phyloP scores from a whole-genome alignment of 768 basidiomycete genomes.

The Boletus sp. region DNA sequence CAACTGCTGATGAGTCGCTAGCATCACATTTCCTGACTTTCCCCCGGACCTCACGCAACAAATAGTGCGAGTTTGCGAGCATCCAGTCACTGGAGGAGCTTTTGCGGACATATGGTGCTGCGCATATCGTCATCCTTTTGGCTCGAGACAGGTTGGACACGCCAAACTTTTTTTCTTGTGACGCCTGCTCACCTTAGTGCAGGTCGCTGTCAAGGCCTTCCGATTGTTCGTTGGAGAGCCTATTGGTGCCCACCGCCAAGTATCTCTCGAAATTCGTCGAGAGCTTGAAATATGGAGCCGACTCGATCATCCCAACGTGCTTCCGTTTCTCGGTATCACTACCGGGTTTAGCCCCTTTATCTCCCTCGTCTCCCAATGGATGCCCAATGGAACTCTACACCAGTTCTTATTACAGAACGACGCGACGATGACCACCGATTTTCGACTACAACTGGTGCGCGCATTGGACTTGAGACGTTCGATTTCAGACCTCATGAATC shows the following conservation, averaged over 20 bases:
- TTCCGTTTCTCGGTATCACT: slow-evolving; percentile 18
- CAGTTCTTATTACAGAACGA: slow-evolving; percentile 4
- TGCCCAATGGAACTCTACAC: slow-evolving; percentile 6
- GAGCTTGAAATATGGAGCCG: slow-evolving; percentile 17
- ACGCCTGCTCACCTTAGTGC: not conserved
- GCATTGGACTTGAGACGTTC: not conserved
- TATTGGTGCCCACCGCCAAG: not conserved
- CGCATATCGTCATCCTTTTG: not conserved
- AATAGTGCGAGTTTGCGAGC: not conserved
- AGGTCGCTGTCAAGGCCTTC: slow-evolving; percentile 14
- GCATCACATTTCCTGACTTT: slow-evolving; percentile 15
- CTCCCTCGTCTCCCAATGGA: slow-evolving; percentile 14
- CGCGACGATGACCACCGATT: not conserved
- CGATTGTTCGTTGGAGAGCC: slow-evolving; percentile 4
- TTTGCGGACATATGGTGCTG: slow-evolving; percentile 14
- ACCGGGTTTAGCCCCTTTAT: slow-evolving; percentile 7
- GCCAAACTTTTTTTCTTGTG: not conserved
- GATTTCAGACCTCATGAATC: not conserved
- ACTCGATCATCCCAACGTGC: slow-evolving; percentile 15
- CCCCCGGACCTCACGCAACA: slow-evolving; percentile 12
- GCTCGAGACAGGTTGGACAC: not conserved
- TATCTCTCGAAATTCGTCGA: slow-evolving; percentile 5
- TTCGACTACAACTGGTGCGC: slow-evolving; percentile 11
- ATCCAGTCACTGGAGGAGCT: slow-evolving; percentile 1
- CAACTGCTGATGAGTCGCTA: not conserved